These are phyloP conservation scores for Metschnikowia kunwiensis DNA, from an alignment of 805 yeast species.

Conservation along the genomic window DNA sequence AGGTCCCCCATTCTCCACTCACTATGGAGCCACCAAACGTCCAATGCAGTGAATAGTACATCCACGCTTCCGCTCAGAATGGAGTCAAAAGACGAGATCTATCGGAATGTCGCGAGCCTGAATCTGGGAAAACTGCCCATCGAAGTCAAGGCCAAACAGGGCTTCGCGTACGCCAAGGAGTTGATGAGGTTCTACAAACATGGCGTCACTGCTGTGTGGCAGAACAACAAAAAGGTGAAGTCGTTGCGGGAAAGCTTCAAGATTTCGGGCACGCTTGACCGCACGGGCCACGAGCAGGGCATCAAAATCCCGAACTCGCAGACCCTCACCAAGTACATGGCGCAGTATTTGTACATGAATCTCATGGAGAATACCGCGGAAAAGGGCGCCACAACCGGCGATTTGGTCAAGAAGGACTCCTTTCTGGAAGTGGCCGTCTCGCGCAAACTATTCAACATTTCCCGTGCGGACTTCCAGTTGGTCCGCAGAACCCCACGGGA, in stretches of 20 bases:
- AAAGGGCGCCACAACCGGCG: conserved; percentile 19
- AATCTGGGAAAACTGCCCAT: conserved; percentile 19
- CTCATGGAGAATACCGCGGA: conserved; percentile 34
- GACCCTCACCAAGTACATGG: conserved; percentile 36
- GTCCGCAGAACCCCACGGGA: conserved; percentile 51
- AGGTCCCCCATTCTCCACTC: conserved; percentile 13
- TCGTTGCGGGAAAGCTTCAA: conserved; percentile 21
- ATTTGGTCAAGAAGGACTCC: conserved; percentile 18
- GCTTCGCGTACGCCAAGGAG: conserved; percentile 42
- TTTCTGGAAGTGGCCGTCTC: conserved; percentile 10
- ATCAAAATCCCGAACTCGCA: conserved; percentile 31
- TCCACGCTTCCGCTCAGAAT: conserved; percentile 34
- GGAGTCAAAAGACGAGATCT: conserved; percentile 27
- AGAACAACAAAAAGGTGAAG: conserved; percentile 27
- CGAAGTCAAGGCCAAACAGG: conserved; percentile 34
- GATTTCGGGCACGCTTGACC: conserved; percentile 20
- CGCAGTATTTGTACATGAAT: conserved; percentile 33
- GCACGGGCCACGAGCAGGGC: conserved; percentile 24
- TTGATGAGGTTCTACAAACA: conserved; percentile 52
- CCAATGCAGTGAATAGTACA: conserved; percentile 7
- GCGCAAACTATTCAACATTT: conserved; percentile 32
- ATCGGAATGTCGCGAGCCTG: conserved; percentile 21
- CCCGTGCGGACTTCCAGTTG: conserved; percentile 50
- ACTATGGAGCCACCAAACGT: conserved; percentile 7
- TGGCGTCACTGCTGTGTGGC: conserved; percentile 58